Evolutionary conservation across 805 yeast genomes (phyloP).

Genomic region (Lipomyces kockii): DNA sequence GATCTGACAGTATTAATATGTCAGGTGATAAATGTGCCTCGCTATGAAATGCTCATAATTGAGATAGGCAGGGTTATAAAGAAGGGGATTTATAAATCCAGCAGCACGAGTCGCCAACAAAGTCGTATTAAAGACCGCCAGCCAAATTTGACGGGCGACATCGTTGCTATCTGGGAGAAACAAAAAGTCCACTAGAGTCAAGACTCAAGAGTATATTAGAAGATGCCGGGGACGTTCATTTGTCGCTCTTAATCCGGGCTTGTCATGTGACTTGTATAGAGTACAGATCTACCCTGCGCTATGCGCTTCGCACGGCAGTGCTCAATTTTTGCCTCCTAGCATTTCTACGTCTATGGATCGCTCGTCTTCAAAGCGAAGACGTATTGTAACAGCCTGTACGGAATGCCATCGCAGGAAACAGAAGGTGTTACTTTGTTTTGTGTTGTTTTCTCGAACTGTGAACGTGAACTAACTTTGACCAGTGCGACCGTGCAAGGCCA

Average conservation of each 20-base stretch:
- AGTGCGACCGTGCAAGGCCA: constrained; percentile 8
- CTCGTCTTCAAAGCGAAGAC: constrained; percentile 4
- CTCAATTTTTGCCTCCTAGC: not conserved
- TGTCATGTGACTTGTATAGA: not conserved
- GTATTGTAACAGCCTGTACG: not conserved
- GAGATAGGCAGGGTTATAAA: not conserved
- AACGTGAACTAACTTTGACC: constrained; percentile 2
- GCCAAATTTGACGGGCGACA: not conserved
- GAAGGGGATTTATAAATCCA: constrained; percentile 1
- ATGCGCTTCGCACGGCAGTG: not conserved
- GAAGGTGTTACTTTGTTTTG: not conserved
- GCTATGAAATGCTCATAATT: not conserved
- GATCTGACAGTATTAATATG: constrained; percentile 2
- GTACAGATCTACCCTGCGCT: too few relatives aligned
- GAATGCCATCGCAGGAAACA: constrained; percentile 6
- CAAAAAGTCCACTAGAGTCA: too few relatives aligned
- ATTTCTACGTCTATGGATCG: constrained; percentile 3
- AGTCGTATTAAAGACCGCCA: not conserved
- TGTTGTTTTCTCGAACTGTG: constrained; percentile 1
- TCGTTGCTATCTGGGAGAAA: too few relatives aligned
- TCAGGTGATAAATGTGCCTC: constrained; percentile 1
- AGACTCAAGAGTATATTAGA: too few relatives aligned
- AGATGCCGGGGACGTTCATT: too few relatives aligned
- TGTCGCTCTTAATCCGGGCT: not conserved
- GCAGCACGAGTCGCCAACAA: not conserved